Base-by-base conservation (phyloP, 805 yeast genomes). In the Wickerhamomyces rabaulensis region DNA sequence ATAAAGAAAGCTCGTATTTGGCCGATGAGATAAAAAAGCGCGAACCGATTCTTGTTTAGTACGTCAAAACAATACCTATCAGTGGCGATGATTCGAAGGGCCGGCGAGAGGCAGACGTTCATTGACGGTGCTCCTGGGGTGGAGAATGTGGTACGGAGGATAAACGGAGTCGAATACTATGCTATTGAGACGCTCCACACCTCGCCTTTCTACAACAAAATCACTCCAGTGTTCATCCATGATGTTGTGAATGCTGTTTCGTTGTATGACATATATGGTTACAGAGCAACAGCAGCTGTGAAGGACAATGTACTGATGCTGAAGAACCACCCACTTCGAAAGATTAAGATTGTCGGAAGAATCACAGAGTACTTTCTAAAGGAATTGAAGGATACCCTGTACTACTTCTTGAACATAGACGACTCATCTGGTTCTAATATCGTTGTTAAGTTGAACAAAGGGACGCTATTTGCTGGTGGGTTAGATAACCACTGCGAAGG, bases 241-340 rank as follows among this genome's bases (percentile, higher is more conserved):
- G 76, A 73, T 47, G 33, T 71, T 0, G 17, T 52, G 2, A 26
- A 51, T 12, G 41, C 62, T 23, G 46, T 40, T 9, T 44, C 45
- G 15, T 52, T 64, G 3, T 40, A 55, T 2, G 52, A 54, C 0
- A 43, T 67, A 0, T 69, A 70, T 44, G 61, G 56, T 3, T 42
- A 46, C n/a, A 47, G 53, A 13, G 69, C 65, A 1, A 39, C 47
- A 15, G 39, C 47, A 1, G 51, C 57, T 0, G 40, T 46, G 17
- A 41, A 25, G 2, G 44, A 55, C 3, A 51, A 52, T 9, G 61
- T 64, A 5, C 47, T 66, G 4, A 52, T 76, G 57, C 55, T 65
- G 35, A 55, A 58, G 1, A 76, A 76, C 49, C 73, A 75, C 56
- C 82, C 82, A 0, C 42, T 76, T 2, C 51, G 57, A 17, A 53